These are phyloP conservation scores for Achlya hypogyna DNA, from an alignment of 352 stramenopile genomes.

Conservation along the genomic window DNA sequence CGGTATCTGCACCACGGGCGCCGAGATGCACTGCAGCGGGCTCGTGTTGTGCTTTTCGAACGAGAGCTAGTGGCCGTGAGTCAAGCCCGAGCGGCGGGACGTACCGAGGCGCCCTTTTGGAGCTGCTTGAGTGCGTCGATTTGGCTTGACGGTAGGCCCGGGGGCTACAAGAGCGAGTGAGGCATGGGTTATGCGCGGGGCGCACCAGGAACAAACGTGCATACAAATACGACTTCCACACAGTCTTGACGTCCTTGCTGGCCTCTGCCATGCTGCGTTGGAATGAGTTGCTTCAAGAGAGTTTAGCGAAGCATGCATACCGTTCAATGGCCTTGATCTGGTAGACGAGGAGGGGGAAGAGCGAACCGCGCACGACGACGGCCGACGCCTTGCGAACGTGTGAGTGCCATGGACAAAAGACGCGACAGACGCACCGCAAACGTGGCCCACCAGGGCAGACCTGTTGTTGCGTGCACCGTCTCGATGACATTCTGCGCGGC, in stretches of 20 bases:
- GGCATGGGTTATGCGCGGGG: conserved; percentile 5
- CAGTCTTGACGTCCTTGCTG: conserved; percentile 44
- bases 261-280: conserved; percentile 36
- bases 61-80: conserved; percentile 24
- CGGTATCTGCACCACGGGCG: conserved; percentile 56
- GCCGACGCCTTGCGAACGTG: conserved; percentile 15
- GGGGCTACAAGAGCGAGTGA: conserved; percentile 25
- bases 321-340: conserved; percentile 61
- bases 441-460: conserved; percentile 69
- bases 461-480: conserved; percentile 47
- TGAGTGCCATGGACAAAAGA: not conserved
- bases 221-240: conserved; percentile 69
- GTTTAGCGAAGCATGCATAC: conserved; percentile 20
- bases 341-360: conserved; percentile 68
- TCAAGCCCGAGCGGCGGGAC: not conserved
- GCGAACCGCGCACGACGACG: conserved; percentile 44
- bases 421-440: conserved; percentile 29
- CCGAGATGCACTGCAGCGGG: conserved; percentile 51
- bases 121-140: conserved; percentile 41
- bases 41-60: conserved; percentile 72
- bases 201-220: conserved; percentile 54
- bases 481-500: conserved; percentile 51
- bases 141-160: conserved; percentile 34
- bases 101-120: conserved; percentile 36
- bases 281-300: not conserved